Conservation (phyloP, 345 rosid genomes). For the Salix purpurea region DNA sequence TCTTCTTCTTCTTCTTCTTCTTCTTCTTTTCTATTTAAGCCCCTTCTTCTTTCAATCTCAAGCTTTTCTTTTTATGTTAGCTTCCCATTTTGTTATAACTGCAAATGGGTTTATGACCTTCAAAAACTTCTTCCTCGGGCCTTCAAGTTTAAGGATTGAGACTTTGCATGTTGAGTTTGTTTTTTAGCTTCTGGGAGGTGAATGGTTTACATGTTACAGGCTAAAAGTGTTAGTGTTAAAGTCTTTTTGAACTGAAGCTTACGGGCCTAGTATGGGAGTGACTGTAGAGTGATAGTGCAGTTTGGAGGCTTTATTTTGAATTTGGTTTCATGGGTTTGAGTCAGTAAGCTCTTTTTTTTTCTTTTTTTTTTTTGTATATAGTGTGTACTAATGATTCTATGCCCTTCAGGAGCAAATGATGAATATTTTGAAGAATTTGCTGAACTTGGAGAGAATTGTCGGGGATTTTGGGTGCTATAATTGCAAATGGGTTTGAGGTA, state of each 20-base stretch:
- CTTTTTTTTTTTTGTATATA: not conserved
- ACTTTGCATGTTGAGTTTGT: conserved; percentile 13
- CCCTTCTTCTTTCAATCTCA: conserved; percentile 1
- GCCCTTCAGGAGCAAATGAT: conserved; percentile 12
- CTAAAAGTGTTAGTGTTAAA: not conserved
- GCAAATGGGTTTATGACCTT: not conserved
- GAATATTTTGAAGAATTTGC: conserved; percentile 14
- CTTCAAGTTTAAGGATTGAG: conserved; percentile 14
- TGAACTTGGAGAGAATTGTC: conserved; percentile 9
- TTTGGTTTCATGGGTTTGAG: conserved; percentile 23
- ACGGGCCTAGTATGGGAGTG: not conserved
- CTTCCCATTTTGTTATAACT: not conserved
- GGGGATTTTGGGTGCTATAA: conserved; percentile 7
- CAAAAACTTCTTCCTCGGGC: conserved; percentile 13
- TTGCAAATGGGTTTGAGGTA: conserved; percentile 1
- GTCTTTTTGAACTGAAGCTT: conserved; percentile 11
- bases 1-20: conserved; percentile 15
- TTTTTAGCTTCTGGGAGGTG: conserved; percentile 12
- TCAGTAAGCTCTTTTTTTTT: not conserved
- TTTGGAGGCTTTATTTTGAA: conserved; percentile 9
- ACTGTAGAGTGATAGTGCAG: conserved; percentile 3
- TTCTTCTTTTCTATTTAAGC: conserved; percentile 4
- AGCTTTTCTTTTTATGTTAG: not conserved
- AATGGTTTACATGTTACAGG: conserved; percentile 2
- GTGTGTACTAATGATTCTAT: conserved; percentile 5